Evolutionary conservation across 805 yeast genomes (phyloP).

Genomic region (Starmerella gropengiesseri): DNA sequence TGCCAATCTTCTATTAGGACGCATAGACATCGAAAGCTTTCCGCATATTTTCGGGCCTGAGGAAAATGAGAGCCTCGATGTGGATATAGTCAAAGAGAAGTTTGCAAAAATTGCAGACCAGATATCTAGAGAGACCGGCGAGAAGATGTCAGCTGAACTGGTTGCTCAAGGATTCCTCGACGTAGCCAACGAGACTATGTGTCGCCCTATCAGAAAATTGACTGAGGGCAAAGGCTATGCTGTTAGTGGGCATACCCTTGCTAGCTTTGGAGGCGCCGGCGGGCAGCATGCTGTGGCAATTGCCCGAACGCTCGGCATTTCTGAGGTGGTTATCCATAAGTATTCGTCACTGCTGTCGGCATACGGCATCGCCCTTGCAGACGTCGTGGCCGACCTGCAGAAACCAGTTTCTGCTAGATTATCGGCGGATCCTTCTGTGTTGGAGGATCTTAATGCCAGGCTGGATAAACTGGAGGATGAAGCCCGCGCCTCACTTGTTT

Average conservation of each 20-base stretch:
- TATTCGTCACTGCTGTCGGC: constrained; percentile 80
- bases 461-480: constrained; percentile 36
- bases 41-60: constrained; percentile 77
- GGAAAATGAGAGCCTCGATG: constrained; percentile 60
- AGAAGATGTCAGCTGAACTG: constrained; percentile 44
- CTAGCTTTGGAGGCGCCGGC: constrained; percentile 88
- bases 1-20: constrained; percentile 64
- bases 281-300: constrained; percentile 81
- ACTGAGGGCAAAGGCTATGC: constrained; percentile 78
- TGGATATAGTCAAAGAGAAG: constrained; percentile 38
- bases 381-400: constrained; percentile 70
- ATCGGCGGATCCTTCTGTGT: constrained; percentile 24
- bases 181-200: constrained; percentile 82
- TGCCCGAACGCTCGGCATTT: constrained; percentile 59
- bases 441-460: constrained; percentile 34
- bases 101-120: constrained; percentile 44
- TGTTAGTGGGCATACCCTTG: constrained; percentile 55
- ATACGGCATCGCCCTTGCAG: constrained; percentile 80
- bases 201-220: constrained; percentile 74
- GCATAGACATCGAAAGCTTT: constrained; percentile 61
- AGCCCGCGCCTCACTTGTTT: constrained; percentile 34
- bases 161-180: constrained; percentile 72
- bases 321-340: constrained; percentile 60
- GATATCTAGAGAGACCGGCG: constrained; percentile 46
- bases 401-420: constrained; percentile 51